Base-by-base conservation (phyloP, 108 stramenopile genomes). In the Skeletonema grethae region DNA sequence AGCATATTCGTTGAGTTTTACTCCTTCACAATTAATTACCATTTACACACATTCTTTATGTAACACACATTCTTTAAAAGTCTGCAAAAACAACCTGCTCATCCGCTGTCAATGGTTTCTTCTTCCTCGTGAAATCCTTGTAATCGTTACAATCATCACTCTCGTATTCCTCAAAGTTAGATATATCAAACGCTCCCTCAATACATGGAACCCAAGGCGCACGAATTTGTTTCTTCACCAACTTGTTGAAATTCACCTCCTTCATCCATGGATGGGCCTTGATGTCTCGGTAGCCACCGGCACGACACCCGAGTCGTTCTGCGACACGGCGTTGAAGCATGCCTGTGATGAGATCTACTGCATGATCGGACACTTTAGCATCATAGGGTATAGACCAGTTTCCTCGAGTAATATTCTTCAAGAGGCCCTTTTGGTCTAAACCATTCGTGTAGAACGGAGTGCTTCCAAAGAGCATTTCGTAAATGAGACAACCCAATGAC, bases 401-500 rank as follows among this genome's bases (percentile, higher is more conserved):
- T 12, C 85, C 82, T 32, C 76, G 72, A 30, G 86, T 82, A 38
- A 93, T 90, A 39, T 80, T 78, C 55, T 82, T 86, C 70, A 86
- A 91, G 57, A 93, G 83, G 10, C 73, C 68, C 41, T 83, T 82
- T 65, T 88, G 88, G 48, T 90, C 88, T 20, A 88, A 82, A 5
- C 80, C 70, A 48, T 65, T 61, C 22, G 82, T 87, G 60, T 87
- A 85, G 70, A 95, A 95, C 8, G 95, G 95, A 22, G 89, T 87
- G 53, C 63, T 72, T 2, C 91, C 90, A 13, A 73, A 84, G 12
- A 89, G 58, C 63, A 94, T 91, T 81, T 96, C 95, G 75, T 92
- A 96, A 48, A 94, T 56, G 57, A 96, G 84, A 63, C 90, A 85
- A 8, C 93, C 95, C 5, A 90, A 65, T 11, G 91, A 88, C 95